Evolutionary conservation across 2,329 filamentous ascomycete genomes (phyloP).

Genomic region (Chrysosporium keratinophilum): DNA sequence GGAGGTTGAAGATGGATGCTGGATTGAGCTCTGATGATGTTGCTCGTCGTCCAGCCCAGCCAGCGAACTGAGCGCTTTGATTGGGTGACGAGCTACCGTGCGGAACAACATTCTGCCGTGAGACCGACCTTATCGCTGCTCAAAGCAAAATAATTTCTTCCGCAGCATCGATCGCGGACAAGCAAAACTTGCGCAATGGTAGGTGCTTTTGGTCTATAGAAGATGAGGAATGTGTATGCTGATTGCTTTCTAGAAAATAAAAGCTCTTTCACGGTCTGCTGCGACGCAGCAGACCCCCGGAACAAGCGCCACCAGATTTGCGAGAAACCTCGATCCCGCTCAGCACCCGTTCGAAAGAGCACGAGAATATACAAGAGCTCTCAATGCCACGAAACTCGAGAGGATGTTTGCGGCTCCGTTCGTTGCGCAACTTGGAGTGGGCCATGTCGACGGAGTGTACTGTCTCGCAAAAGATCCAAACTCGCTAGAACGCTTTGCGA

Average conservation of each 20-base stretch:
- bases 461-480: conserved; percentile 69
- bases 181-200: conserved; percentile 15
- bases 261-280: conserved; percentile 41
- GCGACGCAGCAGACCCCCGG: conserved; percentile 41
- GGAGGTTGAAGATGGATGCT: not conserved
- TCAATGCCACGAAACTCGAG: conserved; percentile 83
- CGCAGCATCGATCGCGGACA: not conserved
- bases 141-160: conserved; percentile 8
- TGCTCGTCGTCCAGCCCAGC: not conserved
- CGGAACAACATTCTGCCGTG: conserved; percentile 9
- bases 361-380: conserved; percentile 66
- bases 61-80: not conserved
- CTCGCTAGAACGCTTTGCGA: conserved; percentile 63
- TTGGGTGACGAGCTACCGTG: not conserved
- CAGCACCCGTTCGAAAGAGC: conserved; percentile 86
- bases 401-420: conserved; percentile 85
- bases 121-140: not conserved
- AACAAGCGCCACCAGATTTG: conserved; percentile 36
- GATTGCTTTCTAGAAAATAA: conserved; percentile 42
- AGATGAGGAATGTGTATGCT: not conserved
- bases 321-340: conserved; percentile 60
- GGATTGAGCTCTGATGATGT: conserved; percentile 7
- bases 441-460: conserved; percentile 87
- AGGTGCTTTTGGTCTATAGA: not conserved
- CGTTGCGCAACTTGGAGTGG: conserved; percentile 72